Conservation (phyloP, 2,329 filamentous ascomycete genomes). For the Aureobasidium mangrovei region DNA sequence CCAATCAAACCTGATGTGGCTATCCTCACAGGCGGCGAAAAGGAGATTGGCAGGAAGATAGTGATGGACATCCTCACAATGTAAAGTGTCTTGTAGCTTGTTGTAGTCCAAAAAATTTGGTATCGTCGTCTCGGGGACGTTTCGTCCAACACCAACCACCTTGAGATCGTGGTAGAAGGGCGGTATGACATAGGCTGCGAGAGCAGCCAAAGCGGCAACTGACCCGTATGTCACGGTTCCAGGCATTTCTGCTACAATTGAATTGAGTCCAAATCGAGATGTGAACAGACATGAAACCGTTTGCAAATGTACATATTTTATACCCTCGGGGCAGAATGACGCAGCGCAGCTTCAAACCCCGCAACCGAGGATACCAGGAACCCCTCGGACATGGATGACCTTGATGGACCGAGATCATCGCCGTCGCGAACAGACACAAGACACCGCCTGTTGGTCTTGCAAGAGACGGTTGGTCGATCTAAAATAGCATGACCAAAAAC, state of each 20-base stretch:
- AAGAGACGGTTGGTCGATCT: too few relatives aligned
- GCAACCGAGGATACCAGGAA: too few relatives aligned
- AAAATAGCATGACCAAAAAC: too few relatives aligned
- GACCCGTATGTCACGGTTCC: not conserved
- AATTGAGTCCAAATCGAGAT: too few relatives aligned
- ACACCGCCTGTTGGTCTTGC: too few relatives aligned
- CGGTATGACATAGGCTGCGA: not conserved
- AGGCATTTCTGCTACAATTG: not conserved
- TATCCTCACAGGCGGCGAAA: slow-evolving; percentile 50
- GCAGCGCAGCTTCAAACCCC: too few relatives aligned
- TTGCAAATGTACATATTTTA: too few relatives aligned
- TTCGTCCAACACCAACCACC: not conserved
- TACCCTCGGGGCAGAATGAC: too few relatives aligned
- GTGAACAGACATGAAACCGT: too few relatives aligned
- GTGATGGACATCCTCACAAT: slow-evolving; percentile 54
- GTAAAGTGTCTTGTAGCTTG: slow-evolving; percentile 38
- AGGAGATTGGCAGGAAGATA: slow-evolving; percentile 41
- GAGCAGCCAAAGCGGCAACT: not conserved
- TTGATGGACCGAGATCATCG: too few relatives aligned
- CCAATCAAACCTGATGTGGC: slow-evolving; percentile 39
- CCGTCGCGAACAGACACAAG: too few relatives aligned
- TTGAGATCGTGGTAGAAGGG: not conserved
- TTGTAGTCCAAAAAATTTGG: slow-evolving; percentile 20
- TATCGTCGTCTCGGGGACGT: not conserved
- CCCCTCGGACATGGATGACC: too few relatives aligned